These are phyloP conservation scores for Curvularia lunata DNA, from an alignment of 2,329 filamentous ascomycete species.

Conservation along the genomic window DNA sequence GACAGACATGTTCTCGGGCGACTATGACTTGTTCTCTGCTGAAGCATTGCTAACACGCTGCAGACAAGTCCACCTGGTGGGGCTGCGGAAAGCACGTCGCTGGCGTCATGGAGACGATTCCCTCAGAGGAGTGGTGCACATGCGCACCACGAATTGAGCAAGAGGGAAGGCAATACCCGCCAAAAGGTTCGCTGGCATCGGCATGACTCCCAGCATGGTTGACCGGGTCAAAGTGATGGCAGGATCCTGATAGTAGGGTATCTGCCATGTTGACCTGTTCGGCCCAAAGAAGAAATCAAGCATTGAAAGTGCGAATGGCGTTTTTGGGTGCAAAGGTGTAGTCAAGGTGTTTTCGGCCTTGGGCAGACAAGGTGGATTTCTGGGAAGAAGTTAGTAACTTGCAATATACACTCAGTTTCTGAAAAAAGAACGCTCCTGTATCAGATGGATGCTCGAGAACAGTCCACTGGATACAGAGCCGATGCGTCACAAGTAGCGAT, in stretches of 20 bases:
- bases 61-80: constrained; percentile 67
- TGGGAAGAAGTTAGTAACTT: constrained; percentile 8
- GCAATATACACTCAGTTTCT: constrained; percentile 1
- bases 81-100: constrained; percentile 69
- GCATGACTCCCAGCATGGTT: constrained; percentile 34
- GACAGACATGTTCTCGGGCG: neutral
- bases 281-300: neutral
- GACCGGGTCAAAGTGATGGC: neutral
- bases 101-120: constrained; percentile 66
- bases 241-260: neutral
- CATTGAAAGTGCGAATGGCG: neutral
- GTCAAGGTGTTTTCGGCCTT: neutral
- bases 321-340: neutral
- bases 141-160: constrained; percentile 69
- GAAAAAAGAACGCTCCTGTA: neutral
- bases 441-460: neutral
- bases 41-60: constrained; percentile 12
- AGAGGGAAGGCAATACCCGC: constrained; percentile 68
- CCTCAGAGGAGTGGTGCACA: constrained; percentile 66
- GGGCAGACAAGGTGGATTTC: constrained; percentile 1
- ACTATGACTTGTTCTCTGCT: neutral
- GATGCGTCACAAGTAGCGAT: neutral
- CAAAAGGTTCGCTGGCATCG: constrained; percentile 58
- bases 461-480: neutral
- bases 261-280: neutral